phyloP scores from a whole-genome alignment of 2,329 filamentous ascomycete species.

The Cladosporium sp. region DNA sequence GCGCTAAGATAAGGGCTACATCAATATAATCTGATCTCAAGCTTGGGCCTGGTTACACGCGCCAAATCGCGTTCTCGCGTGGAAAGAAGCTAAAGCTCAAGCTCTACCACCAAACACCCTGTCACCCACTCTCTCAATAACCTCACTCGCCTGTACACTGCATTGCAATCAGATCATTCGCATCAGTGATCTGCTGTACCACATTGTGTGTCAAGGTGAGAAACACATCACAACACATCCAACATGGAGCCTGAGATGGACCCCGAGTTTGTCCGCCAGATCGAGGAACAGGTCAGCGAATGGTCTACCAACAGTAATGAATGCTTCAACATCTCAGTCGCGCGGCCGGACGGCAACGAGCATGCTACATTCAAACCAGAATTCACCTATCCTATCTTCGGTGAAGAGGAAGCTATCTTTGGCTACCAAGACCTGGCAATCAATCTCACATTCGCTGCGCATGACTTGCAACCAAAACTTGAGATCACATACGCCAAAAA shows the following conservation, averaged over 20 bases:
- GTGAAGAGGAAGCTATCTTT: slow-evolving; percentile 86
- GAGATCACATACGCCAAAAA: slow-evolving; percentile 68
- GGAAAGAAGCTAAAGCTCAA: not conserved
- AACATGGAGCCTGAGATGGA: slow-evolving; percentile 17
- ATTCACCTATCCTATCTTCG: slow-evolving; percentile 90
- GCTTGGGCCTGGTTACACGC: not conserved
- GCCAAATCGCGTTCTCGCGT: not conserved
- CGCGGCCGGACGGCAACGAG: slow-evolving; percentile 47
- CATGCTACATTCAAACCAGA: slow-evolving; percentile 64
- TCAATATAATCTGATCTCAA: not conserved
- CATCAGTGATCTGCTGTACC: no score
- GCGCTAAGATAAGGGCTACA: not conserved
- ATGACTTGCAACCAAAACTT: slow-evolving; percentile 76
- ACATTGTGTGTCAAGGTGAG: no score
- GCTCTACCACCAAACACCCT: not conserved
- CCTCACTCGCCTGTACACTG: not conserved
- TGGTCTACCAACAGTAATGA: slow-evolving; percentile 60
- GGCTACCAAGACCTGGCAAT: slow-evolving; percentile 82
- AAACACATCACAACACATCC: not conserved
- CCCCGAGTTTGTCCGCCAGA: slow-evolving; percentile 23
- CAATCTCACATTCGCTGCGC: slow-evolving; percentile 63
- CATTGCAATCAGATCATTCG: no score
- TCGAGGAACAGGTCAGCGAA: slow-evolving; percentile 27
- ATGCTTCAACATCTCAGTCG: slow-evolving; percentile 59
- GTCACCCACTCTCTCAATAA: not conserved